phyloP scores from a whole-genome alignment of 2,329 filamentous ascomycete species.

The Cercospora zeae-maydis region DNA sequence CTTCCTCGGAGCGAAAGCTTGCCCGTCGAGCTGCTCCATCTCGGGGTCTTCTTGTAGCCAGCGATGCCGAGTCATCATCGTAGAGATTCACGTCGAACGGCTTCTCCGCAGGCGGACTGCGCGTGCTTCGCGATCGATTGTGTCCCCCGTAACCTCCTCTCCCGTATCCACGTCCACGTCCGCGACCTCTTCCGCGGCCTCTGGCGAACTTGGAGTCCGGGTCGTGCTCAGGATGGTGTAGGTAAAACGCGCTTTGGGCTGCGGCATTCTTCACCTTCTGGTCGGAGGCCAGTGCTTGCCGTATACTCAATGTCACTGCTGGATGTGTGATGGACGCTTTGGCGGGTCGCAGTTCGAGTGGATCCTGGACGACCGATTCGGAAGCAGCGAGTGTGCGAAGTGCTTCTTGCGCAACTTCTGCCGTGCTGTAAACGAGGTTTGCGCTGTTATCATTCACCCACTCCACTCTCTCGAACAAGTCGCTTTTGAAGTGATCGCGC shows the following conservation, averaged over 20 bases:
- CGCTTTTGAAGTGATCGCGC: constrained; percentile 58
- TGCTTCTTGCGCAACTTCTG: constrained; percentile 53
- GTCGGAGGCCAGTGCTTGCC: constrained; percentile 71
- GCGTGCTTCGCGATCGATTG: constrained; percentile 41
- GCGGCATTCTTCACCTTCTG: constrained; percentile 76
- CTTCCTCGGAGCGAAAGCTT: constrained; percentile 4
- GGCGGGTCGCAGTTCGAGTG: constrained; percentile 66
- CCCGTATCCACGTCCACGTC: constrained; percentile 42
- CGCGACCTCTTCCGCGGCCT: constrained; percentile 26
- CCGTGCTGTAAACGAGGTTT: constrained; percentile 71
- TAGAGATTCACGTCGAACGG: constrained; percentile 76
- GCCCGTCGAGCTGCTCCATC: constrained; percentile 10
- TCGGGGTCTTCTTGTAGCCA: constrained; percentile 8
- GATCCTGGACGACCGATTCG: constrained; percentile 33
- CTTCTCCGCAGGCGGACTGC: constrained; percentile 33
- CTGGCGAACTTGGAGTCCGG: constrained; percentile 65
- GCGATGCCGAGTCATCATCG: constrained; percentile 58
- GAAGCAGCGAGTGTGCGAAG: constrained; percentile 49
- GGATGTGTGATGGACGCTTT: constrained; percentile 60
- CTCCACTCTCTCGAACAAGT: constrained; percentile 64
- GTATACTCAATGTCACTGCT: constrained; percentile 65
- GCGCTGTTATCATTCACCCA: constrained; percentile 95
- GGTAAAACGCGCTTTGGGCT: constrained; percentile 82
- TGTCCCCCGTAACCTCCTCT: constrained; percentile 55
- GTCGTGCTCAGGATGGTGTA: constrained; percentile 85